Base-by-base conservation (phyloP, 2,329 filamentous ascomycete genomes). In the Cytospora piceicola region DNA sequence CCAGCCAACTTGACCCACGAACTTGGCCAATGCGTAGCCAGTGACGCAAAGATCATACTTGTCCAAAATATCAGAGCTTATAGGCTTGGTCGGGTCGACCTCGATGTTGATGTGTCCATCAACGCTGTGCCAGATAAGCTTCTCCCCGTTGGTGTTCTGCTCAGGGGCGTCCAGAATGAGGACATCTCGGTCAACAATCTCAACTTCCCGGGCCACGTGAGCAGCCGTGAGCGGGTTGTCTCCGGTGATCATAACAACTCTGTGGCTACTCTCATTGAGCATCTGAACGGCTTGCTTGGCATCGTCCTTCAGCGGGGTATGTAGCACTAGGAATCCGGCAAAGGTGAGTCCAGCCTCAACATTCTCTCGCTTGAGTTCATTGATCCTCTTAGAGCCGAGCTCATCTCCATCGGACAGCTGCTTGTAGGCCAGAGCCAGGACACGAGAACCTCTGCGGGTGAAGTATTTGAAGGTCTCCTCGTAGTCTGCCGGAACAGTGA, bases 401-500 rank as follows among this genome's bases (percentile, higher is more conserved):
- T 99, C 95, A 46, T 87, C 85, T 53, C 96, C 93, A 3, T 85
- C 82, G 2, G 93, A 90, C 17, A 99, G 84, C 75, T 94, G 93
- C 82, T 97, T 97, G 82, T 96, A 98, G 46, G 91, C 95, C 52
- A 99, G 86, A 57, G 94, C 93, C 46, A 99, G 85, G 17, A 99
- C 95, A 81, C 95, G 91, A 53, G 93, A 96, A 71, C 95, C 95
- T 72, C 96, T 96, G 69, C 95, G 88, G 63, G 94, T 98, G 74
- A 98, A 99, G 80, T 97, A 93, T 79, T 98, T 99, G 86, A 89
- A 99, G 0, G 95, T 99, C 79, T 98, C 95, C 76, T 99, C 95
- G 74, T 99, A 99, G 75, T 96, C 88, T 1, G 88, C 83, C 9
- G 95, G 95, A 12, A 93, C 86, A 39, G 90, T 85, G 42, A 92